Evolutionary conservation across 169 alveolate genomes (phyloP), one percentile per base, ranked within the genome.

Genomic region (Plasmodium billcollinsi): DNA sequence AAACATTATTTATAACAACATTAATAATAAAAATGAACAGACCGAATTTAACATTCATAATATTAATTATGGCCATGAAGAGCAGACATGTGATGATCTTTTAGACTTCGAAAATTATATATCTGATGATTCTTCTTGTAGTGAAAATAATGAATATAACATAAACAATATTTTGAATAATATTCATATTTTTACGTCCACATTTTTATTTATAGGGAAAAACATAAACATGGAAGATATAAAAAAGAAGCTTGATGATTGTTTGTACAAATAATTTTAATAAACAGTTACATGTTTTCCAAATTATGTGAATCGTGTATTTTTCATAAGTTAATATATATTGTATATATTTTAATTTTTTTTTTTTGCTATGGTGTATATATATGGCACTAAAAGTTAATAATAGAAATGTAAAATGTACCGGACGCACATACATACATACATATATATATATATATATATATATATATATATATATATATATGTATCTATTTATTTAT

Each of bases 191-290:
- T 86, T 86, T 49, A 14, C 67, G 0, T 86, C 92, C 12, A 21
- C 24, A 15, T 86, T 86, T 73, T 73, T 86, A 62, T 86, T 86
- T 67, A 86, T 86, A 86, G 92, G 92, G n/a, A 86, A 86, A 61
- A 21, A 72, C 18, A 86, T 86, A 20, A 74, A 86, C 49, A 59
- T 47, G 54, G 88, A 86, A 67, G 33, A 39, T 47, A 20, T 86
- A 50, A 58, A 29, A 58, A 63, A 26, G 0, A 71, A 71, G 63
- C 73, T 86, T 9, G 73, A 45, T 21, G 69, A 73, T 14, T 86
- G 92, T 15, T 20, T 86, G 18, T 80, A 58, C 47, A 54, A 29
- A 21, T 76, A 65, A 63, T n/a, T 15, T 21, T 14, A 43, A 6
- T 20, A 21, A 39, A 5, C 11, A 39, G 2, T 39, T 39, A 39